These are phyloP conservation scores for Mollisia scopiformis DNA, from an alignment of 2,329 filamentous ascomycete genomes.

Conservation along the genomic window DNA sequence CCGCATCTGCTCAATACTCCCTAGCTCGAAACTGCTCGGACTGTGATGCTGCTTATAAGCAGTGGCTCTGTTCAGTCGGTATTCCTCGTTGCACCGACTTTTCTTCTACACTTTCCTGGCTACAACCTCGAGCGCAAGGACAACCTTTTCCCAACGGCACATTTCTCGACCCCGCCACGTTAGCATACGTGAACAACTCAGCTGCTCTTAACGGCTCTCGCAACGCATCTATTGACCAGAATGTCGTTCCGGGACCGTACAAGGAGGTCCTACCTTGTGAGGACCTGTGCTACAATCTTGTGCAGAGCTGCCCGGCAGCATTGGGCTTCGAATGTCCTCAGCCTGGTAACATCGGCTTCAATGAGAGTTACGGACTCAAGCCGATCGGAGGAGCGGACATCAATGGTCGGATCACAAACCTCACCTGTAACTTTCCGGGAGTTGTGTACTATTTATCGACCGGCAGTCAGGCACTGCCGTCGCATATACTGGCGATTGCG, in stretches of 20 bases:
- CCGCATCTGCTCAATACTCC: constrained; percentile 75
- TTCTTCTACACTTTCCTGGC: constrained; percentile 51
- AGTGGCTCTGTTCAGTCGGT: constrained; percentile 91
- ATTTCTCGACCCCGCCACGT: constrained; percentile 44
- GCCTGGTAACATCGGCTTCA: constrained; percentile 44
- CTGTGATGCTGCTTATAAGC: constrained; percentile 82
- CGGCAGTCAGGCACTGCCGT: constrained; percentile 57
- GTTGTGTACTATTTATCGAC: constrained; percentile 54
- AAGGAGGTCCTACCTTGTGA: constrained; percentile 90
- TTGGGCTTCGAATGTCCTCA: constrained; percentile 78
- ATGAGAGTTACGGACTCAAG: constrained; percentile 48
- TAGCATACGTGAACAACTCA: constrained; percentile 28
- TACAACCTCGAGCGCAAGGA: constrained; percentile 70
- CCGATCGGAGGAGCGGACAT: constrained; percentile 36
- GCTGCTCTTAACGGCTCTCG: constrained; percentile 58
- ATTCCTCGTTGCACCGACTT: constrained; percentile 94
- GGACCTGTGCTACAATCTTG: constrained; percentile 84
- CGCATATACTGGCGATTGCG: constrained; percentile 15
- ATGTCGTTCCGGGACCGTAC: constrained; percentile 83
- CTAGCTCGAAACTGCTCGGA: constrained; percentile 75
- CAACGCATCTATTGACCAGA: constrained; percentile 71
- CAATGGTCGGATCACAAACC: constrained; percentile 16
- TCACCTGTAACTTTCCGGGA: constrained; percentile 65
- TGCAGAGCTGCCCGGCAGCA: constrained; percentile 79
- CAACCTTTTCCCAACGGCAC: constrained; percentile 74